Conservation (phyloP, 345 rosid genomes). For the Populus euphratica region DNA sequence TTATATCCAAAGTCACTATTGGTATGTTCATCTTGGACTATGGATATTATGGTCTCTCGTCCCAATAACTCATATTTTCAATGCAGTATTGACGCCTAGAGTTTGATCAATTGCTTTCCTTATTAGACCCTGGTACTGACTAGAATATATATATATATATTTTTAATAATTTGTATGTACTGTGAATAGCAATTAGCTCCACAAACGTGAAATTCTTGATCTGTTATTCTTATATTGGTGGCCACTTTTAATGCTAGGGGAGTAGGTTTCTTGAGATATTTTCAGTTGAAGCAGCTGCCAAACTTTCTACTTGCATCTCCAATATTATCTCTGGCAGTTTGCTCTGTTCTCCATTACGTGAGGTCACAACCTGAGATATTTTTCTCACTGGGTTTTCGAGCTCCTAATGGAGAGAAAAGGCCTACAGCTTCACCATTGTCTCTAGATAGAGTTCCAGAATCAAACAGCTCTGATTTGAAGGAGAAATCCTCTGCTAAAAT, state of each 20-base stretch:
- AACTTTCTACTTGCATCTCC: conserved; percentile 97
- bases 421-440: conserved; percentile 33
- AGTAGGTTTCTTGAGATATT: conserved; percentile 86
- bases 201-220: background rate
- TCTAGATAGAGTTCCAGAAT: conserved; percentile 15
- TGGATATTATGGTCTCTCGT: background rate
- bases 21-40: conserved; percentile 43
- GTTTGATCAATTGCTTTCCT: background rate
- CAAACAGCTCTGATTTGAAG: conserved; percentile 9
- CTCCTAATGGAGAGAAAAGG: conserved; percentile 41
- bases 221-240: conserved; percentile 10
- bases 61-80: background rate
- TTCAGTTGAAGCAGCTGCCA: conserved; percentile 80
- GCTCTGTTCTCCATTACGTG: conserved; percentile 55
- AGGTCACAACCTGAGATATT: conserved; percentile 46
- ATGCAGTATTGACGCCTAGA: background rate
- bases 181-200: background rate
- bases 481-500: conserved; percentile 18
- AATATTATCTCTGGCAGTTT: conserved; percentile 60
- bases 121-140: background rate
- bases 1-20: conserved; percentile 82
- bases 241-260: conserved; percentile 49
- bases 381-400: conserved; percentile 65
- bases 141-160: background rate
- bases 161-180: background rate